These are phyloP conservation scores for Fusarium xylarioides DNA, from an alignment of 2,329 filamentous ascomycete species.

Conservation along the genomic window DNA sequence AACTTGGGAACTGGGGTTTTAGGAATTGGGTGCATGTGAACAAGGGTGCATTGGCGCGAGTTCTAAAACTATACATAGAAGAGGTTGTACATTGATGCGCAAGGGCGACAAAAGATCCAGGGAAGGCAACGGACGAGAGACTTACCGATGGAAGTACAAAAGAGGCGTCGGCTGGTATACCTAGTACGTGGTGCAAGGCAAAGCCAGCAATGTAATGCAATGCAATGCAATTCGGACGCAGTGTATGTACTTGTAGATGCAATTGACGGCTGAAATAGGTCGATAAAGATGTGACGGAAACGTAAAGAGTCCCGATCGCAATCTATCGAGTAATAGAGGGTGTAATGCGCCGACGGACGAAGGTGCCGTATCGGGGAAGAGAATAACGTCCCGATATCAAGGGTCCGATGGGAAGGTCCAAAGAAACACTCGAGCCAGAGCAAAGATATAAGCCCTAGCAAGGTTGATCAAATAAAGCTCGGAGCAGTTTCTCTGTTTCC, in stretches of 20 bases:
- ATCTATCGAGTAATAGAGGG: slow-evolving; percentile 9
- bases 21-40: neutral
- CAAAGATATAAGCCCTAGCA: slow-evolving; percentile 11
- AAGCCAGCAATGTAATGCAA: slow-evolving; percentile 13
- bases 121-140: slow-evolving; percentile 3
- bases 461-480: slow-evolving; percentile 2
- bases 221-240: slow-evolving; percentile 11
- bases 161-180: slow-evolving; percentile 8
- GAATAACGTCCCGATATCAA: slow-evolving; percentile 23
- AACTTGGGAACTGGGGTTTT: slow-evolving; percentile 19
- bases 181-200: slow-evolving; percentile 26
- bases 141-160: slow-evolving; percentile 31
- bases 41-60: slow-evolving; percentile 13
- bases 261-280: neutral
- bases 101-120: slow-evolving; percentile 1
- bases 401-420: slow-evolving; percentile 1
- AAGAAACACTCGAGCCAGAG: slow-evolving; percentile 1
- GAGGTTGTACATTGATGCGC: slow-evolving; percentile 21
- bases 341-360: slow-evolving; percentile 37
- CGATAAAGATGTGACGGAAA: slow-evolving; percentile 19
- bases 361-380: slow-evolving; percentile 35
- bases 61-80: slow-evolving; percentile 5
- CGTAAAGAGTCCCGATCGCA: slow-evolving; percentile 27
- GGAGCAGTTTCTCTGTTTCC: slow-evolving; percentile 1
- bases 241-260: slow-evolving; percentile 7